These are phyloP conservation scores for Craterostigma plantagineum DNA, from an alignment of 257 asterid species.

Conservation along the genomic window DNA sequence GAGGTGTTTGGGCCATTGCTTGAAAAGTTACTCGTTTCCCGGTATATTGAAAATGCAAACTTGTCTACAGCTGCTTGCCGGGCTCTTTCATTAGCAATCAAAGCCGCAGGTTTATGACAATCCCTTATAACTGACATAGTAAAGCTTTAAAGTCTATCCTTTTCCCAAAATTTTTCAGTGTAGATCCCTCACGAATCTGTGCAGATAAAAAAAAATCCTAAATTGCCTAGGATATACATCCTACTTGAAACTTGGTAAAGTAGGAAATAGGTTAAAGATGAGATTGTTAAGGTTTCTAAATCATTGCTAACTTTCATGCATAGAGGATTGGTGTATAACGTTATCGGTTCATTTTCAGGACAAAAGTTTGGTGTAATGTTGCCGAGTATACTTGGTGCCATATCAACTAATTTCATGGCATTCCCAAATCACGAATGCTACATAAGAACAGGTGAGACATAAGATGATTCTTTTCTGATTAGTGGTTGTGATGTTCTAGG, in stretches of 20 bases:
- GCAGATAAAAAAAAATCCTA: too few species aligned
- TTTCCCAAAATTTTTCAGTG: too few species aligned
- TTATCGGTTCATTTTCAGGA: constrained; percentile 33
- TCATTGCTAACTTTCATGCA: too few species aligned
- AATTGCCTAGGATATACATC: too few species aligned
- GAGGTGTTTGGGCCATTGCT: constrained; percentile 77
- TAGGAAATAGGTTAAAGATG: too few species aligned
- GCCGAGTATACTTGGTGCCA: constrained; percentile 57
- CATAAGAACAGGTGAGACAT: constrained; percentile 65
- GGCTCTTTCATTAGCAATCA: constrained; percentile 67
- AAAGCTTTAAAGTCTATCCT: too few species aligned
- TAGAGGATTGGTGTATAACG: constrained; percentile 9
- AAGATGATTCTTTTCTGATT: constrained; percentile 1
- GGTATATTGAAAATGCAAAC: constrained; percentile 46
- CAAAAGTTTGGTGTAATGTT: constrained; percentile 35
- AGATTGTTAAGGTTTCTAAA: too few species aligned
- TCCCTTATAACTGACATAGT: too few species aligned
- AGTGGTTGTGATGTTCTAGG: not conserved
- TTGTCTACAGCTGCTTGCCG: constrained; percentile 77
- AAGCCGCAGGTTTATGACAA: constrained; percentile 42
- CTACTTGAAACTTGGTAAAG: too few species aligned
- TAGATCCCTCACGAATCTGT: too few species aligned
- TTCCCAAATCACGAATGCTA: constrained; percentile 77
- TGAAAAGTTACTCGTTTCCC: constrained; percentile 44
- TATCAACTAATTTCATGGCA: constrained; percentile 44